A percentile compares a stretch with the other conserved stretches of the same genome.
Evolutionary conservation across 2,329 filamentous ascomycete species (phyloP).

Genomic region (Beauveria rudraprayagi): DNA sequence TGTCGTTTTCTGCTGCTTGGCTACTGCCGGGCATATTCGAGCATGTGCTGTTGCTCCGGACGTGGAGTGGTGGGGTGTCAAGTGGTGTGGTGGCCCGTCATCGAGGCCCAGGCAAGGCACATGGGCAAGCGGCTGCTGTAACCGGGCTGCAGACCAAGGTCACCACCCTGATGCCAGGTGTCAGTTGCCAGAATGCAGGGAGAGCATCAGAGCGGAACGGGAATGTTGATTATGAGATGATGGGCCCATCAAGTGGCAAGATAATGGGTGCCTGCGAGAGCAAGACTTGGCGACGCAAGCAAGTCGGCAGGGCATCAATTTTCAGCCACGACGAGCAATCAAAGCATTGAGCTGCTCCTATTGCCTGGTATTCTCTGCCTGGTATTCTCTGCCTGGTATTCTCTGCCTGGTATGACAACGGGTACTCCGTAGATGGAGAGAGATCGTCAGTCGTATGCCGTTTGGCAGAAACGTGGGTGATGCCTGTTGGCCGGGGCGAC

Average conservation of each 20-base stretch:
- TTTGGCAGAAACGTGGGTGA: not conserved
- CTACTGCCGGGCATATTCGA: not conserved
- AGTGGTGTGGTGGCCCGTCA: not conserved
- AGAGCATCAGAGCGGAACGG: not conserved
- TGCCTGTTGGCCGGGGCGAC: not conserved
- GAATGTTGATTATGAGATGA: not conserved
- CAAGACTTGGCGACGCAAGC: not conserved
- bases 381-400: not conserved
- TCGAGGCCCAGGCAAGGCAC: not conserved
- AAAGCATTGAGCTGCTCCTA: not conserved
- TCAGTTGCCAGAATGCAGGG: not conserved
- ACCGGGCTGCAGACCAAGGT: not conserved
- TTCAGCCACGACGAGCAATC: not conserved
- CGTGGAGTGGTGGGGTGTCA: not conserved
- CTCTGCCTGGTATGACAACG: not conserved
- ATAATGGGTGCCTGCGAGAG: not conserved
- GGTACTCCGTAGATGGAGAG: not conserved
- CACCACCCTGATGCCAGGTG: not conserved
- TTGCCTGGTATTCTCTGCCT: too few relatives aligned
- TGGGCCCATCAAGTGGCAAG: not conserved
- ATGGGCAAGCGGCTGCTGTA: conserved; percentile 1
- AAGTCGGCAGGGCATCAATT: not conserved
- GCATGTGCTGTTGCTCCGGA: not conserved
- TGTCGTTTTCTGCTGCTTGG: not conserved
- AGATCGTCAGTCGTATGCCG: not conserved